Base-by-base conservation (phyloP, 2,329 filamentous ascomycete genomes). In the Colletotrichum sp. region DNA sequence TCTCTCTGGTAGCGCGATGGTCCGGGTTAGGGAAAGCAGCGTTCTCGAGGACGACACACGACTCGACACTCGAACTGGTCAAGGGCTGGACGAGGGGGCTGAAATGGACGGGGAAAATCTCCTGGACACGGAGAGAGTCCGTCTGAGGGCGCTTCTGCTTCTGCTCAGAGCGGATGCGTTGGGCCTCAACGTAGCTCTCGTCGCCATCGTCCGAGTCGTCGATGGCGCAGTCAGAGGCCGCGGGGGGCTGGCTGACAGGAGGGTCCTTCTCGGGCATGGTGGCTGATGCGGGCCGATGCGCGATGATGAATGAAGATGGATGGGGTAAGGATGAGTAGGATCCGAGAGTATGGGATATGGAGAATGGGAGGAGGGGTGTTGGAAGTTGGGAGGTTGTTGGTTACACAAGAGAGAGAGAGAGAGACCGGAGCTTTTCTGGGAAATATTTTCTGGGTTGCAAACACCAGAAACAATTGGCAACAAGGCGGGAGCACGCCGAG, bases 81-180 rank as follows among this genome's bases (percentile, higher is more conserved):
- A 98, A 89, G 32, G 94, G 91, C 68, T 95, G 92, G n/a, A 94
- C 90, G 80, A 94, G 94, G 30, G 95, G 92, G 81, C 95, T 91
- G 80, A 95, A 91, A 67, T 91, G 88, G 80, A 93, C 92, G 12
- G 87, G 88, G 64, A 89, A 81, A 48, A 88, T 79, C 76, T 89
- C 86, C 75, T 89, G 84, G 39, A 88, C 82, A 78, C 82, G 78
- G 13, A 80, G 77, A 32, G 76, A 78, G 62, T 80, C 79, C 78
- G 82, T 78, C 80, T 82, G 80, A 79, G 83, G 70, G 77, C 83
- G 80, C 77, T 83, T 76, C 60, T 86, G 84, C 68, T 86, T 84
- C 77, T 84, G 82, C 66, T 85, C 83, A 76, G 83, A 86, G 74
- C 85, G 81, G 59, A 80, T 86, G 79, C 86, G 85, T 77, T 88